Evolutionary conservation across 176 grass and related monocot species (phyloP), one percentile per base, ranked within the genome.

Genomic region (Zoysia pacifica): DNA sequence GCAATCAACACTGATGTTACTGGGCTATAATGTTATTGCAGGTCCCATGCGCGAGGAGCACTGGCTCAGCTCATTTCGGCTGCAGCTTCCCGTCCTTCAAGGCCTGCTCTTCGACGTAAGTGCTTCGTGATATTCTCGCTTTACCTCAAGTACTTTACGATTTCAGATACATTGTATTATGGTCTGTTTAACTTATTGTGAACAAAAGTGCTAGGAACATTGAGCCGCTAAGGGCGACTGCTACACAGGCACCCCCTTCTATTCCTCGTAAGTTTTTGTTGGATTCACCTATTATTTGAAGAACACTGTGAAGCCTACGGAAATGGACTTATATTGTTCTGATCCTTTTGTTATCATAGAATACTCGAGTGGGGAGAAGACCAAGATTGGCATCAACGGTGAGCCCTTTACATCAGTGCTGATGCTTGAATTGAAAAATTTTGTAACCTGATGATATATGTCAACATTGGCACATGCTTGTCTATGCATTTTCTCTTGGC

Each of bases 361-460:
- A 66, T 93, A 79, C 44, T 86, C 91, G 13, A 86, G 56, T 2
- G 79, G 84, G 16, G 79, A 83, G 11, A 93, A 87, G 78, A 86
- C 89, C 67, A 97, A 89, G 68, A 58, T 97, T 9, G 94, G 94
- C 69, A 97, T 97, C 47, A 97, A 97, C 53, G 94, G 91, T 93
- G 80, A 89, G 91, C 18, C 0, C 10, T 36, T 70, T 55, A 9
- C 18, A 45, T 66, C 58, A 11, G 37, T 51, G 42, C 15, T 11
- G 2, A 28, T 6, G 43, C 2, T 72, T 15, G 44, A 49, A 42
- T 1, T 16, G 9, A 81, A 52, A 5, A 35, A 18, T 73, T 74
- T 46, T 55, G 5, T 10, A 28, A 28, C 28, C 28, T 28, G 28
- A 28, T 28, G 28, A 28, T 28, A 28, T 28, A 28, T 28, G 28